Percentiles rank a stretch among this genome's conserved stretches.
These are phyloP conservation scores for Ettlia oleoabundans DNA, from an alignment of 139 green algal genomes.

Conservation along the genomic window DNA sequence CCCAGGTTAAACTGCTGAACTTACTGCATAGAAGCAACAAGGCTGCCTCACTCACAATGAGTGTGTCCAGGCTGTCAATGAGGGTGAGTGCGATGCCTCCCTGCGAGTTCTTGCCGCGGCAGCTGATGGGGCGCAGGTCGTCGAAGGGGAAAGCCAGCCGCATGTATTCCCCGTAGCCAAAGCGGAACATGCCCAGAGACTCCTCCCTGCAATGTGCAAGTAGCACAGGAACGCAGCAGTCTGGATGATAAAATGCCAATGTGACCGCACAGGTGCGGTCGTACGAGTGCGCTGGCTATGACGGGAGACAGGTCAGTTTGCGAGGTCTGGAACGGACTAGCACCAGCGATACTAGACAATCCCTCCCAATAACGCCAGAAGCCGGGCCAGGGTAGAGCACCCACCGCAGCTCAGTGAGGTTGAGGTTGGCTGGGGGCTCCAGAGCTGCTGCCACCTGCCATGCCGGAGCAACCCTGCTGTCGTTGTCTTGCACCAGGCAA, in stretches of 20 bases:
- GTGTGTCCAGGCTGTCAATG: slow-evolving; percentile 84
- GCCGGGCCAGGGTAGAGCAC: neutral
- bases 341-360: neutral
- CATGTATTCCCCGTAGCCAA: slow-evolving; percentile 78
- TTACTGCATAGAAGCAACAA: too few relatives aligned
- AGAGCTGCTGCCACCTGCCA: slow-evolving; percentile 4
- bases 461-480: neutral
- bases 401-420: slow-evolving; percentile 20
- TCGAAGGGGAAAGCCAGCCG: slow-evolving; percentile 79
- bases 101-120: slow-evolving; percentile 77
- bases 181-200: slow-evolving; percentile 74
- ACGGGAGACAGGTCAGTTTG: too few relatives aligned
- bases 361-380: neutral
- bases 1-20: too few relatives aligned
- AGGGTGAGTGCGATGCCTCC: slow-evolving; percentile 86
- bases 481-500: neutral
- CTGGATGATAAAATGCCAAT: too few relatives aligned
- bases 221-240: neutral
- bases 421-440: neutral
- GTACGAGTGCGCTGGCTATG: too few relatives aligned
- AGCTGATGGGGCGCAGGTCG: slow-evolving; percentile 83
- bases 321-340: too few relatives aligned
- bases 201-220: slow-evolving; percentile 51
- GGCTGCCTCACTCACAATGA: slow-evolving; percentile 65
- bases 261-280: too few relatives aligned